These are phyloP conservation scores for Amborella trichopoda DNA, from an alignment of 164 flowering plant genomes.

Conservation along the genomic window DNA sequence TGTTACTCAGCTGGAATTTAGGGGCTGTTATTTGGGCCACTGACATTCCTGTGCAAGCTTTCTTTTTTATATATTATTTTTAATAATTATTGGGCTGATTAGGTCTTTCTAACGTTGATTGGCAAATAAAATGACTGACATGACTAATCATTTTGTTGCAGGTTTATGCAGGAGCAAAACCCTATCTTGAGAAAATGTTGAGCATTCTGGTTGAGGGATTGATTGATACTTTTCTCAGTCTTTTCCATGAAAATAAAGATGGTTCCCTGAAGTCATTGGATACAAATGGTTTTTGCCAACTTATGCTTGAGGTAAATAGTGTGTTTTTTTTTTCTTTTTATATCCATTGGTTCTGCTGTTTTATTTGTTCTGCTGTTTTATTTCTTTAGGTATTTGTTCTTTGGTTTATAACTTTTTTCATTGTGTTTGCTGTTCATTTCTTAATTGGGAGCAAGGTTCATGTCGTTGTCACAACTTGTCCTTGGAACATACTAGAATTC, in stretches of 20 bases:
- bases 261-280: slow-evolving; percentile 73
- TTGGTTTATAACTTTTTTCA: neutral
- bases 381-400: neutral
- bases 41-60: too few relatives aligned
- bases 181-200: slow-evolving; percentile 74
- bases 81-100: too few relatives aligned
- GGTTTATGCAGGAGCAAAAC: slow-evolving; percentile 96
- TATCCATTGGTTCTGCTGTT: neutral
- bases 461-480: too few relatives aligned
- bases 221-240: slow-evolving; percentile 82
- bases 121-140: too few relatives aligned
- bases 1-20: too few relatives aligned
- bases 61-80: too few relatives aligned
- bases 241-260: slow-evolving; percentile 58
- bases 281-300: slow-evolving; percentile 96
- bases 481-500: too few relatives aligned
- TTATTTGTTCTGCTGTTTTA: neutral
- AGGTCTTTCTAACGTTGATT: too few relatives aligned
- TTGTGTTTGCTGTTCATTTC: neutral
- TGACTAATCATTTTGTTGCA: slow-evolving; percentile 14
- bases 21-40: too few relatives aligned
- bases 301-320: slow-evolving; percentile 86
- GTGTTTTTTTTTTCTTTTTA: neutral
- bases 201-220: slow-evolving; percentile 96
- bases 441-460: neutral